A percentile compares a stretch with the other conserved stretches of the same genome.
phyloP scores from a whole-genome alignment of 2,329 filamentous ascomycete genomes.

The Colletotrichum abscissum region DNA sequence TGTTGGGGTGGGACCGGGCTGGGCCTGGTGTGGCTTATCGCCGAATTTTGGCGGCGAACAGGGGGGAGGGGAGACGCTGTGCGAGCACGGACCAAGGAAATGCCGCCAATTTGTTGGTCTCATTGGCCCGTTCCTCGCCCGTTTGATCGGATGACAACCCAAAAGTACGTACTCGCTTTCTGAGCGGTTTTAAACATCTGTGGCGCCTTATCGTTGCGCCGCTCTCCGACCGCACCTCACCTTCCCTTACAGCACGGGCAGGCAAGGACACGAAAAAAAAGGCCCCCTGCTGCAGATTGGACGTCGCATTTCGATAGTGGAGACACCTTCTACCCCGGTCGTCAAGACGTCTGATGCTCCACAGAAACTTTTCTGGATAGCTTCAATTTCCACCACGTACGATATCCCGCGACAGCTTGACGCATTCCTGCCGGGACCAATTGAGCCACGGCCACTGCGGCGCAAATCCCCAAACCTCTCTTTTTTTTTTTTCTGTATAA shows the following conservation, averaged over 20 bases:
- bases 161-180: constrained; percentile 5
- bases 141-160: constrained; percentile 11
- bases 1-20: constrained; percentile 25
- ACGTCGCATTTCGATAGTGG: constrained; percentile 2
- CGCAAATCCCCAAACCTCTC: background rate
- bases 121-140: background rate
- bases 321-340: background rate
- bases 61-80: background rate
- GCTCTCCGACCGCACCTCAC: constrained; percentile 5
- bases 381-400: constrained; percentile 22
- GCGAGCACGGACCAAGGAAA: background rate
- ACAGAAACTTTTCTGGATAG: constrained; percentile 36
- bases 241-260: background rate
- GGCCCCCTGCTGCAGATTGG: constrained; percentile 16
- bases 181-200: background rate
- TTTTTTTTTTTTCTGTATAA: background rate
- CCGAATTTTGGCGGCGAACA: background rate
- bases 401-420: constrained; percentile 2
- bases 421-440: constrained; percentile 4
- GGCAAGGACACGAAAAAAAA: background rate
- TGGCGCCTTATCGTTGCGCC: constrained; percentile 29
- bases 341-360: constrained; percentile 9
- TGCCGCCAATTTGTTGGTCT: constrained; percentile 15
- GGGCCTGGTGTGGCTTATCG: constrained; percentile 13
- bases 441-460: background rate